Conservation (phyloP, 495 filamentous ascomycete genomes). For the Lophiostoma macrostomum region DNA sequence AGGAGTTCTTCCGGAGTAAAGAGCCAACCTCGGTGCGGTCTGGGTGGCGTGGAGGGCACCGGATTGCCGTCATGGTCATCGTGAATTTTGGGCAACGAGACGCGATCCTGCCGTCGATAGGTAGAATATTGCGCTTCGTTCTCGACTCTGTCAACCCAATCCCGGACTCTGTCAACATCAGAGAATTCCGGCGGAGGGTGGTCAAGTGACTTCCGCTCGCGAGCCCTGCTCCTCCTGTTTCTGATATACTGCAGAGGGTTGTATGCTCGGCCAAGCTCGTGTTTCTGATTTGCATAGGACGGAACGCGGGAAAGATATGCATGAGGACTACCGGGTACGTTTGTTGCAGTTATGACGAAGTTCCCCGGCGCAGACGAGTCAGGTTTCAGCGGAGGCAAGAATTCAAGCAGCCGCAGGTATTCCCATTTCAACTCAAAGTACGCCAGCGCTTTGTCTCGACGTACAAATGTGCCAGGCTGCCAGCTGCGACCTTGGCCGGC, state of each 20-base stretch:
- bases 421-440: conserved; percentile 77
- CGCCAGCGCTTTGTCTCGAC: conserved; percentile 74
- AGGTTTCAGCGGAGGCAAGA: conserved; percentile 67
- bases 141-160: conserved; percentile 71
- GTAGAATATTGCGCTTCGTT: conserved; percentile 44
- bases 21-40: conserved; percentile 75
- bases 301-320: conserved; percentile 32
- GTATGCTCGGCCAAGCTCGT: conserved; percentile 59
- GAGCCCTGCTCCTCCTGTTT: conserved; percentile 73
- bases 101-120: conserved; percentile 43
- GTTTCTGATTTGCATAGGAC: conserved; percentile 29
- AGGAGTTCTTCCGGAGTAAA: conserved; percentile 75
- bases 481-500: conserved; percentile 31
- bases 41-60: conserved; percentile 21
- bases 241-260: conserved; percentile 87
- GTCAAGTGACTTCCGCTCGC: conserved; percentile 68
- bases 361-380: conserved; percentile 40
- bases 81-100: conserved; percentile 56
- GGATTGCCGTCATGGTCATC: conserved; percentile 25
- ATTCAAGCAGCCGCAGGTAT: conserved; percentile 71
- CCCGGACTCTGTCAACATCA: conserved; percentile 63
- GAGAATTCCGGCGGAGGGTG: conserved; percentile 72
- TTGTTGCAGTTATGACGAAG: conserved; percentile 28
- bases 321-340: conserved; percentile 34
- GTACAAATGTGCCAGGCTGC: conserved; percentile 72